Base-by-base conservation (phyloP, 2,329 filamentous ascomycete genomes). In the Fusarium sp. region DNA sequence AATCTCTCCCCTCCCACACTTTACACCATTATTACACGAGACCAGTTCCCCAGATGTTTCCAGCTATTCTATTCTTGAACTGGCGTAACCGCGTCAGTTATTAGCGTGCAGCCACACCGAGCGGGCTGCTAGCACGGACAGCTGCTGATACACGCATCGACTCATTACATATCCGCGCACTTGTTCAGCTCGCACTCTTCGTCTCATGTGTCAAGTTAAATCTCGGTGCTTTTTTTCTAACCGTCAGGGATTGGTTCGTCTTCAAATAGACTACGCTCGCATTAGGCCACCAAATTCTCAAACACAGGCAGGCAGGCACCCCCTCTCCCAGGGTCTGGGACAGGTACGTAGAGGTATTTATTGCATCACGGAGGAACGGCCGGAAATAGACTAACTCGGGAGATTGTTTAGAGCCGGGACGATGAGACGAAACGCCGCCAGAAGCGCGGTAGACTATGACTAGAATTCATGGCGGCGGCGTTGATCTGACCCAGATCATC, bases 121-220 rank as follows among this genome's bases (percentile, higher is more conserved):
- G 39, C 41, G 41, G 54, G 46, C 59, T 64, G 53, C 41, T 38
- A 24, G 68, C 67, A 70, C 68, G 41, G 68, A 70, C 70, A 43
- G 44, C 21, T 43, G 28, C 54, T 70, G 68, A 70, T 68, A 71
- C 68, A 69, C 57, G 71, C 71, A 63, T 69, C 69, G 71, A 74
- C 59, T 72, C 69, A 47, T 61, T 43, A 56, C 53, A 74, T 69
- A 74, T 74, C 69, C 68, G 56, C 59, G 60, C 65, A 53, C 55
- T 70, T 68, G 56, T 56, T 62, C 66, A 71, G 53, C 69, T 74
- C 54, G 26, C 37, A 50, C 48, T 55, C 68, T 73, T 74, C 71
- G 68, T 74, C 71, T 74, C 69, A 68, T 69, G 69, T 74, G 50
- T 66, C 63, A 53, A 43, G 38, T 64, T 23, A 29, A 70, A 52